A percentile compares a stretch with the other conserved stretches of the same genome.
phyloP scores from a whole-genome alignment of 2,329 filamentous ascomycete genomes.

The Dothideomycetes sp. region DNA sequence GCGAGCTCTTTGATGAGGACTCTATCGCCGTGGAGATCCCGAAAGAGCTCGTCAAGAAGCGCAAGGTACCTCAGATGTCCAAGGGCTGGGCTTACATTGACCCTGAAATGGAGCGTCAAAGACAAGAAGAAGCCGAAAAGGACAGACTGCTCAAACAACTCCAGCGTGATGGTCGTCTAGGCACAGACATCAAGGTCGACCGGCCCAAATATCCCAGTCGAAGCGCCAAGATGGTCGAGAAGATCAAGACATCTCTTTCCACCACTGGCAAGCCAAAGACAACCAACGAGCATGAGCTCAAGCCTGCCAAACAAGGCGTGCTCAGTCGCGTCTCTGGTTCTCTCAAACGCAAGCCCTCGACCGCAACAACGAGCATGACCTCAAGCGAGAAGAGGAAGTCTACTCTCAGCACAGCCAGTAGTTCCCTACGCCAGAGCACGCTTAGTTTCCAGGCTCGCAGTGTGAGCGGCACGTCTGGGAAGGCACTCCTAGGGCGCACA shows the following conservation, averaged over 20 bases:
- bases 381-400: background rate
- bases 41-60: constrained; percentile 11
- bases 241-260: background rate
- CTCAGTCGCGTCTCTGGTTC: background rate
- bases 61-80: constrained; percentile 10
- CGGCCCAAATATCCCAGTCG: background rate
- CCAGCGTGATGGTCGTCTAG: constrained; percentile 2
- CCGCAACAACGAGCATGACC: too few relatives aligned
- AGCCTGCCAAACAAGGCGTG: background rate
- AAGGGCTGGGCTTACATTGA: constrained; percentile 12
- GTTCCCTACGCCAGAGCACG: background rate
- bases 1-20: constrained; percentile 3
- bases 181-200: constrained; percentile 4
- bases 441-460: background rate
- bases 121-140: constrained; percentile 10
- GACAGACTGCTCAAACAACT: constrained; percentile 6
- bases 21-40: constrained; percentile 1
- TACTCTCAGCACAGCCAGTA: background rate
- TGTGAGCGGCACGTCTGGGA: too few relatives aligned
- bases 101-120: constrained; percentile 7
- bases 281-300: background rate
- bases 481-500: too few relatives aligned
- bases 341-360: too few relatives aligned
- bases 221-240: background rate
- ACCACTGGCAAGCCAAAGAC: background rate